phyloP scores from a whole-genome alignment of 805 yeast species.

The Yarrowia phangngaensis region DNA sequence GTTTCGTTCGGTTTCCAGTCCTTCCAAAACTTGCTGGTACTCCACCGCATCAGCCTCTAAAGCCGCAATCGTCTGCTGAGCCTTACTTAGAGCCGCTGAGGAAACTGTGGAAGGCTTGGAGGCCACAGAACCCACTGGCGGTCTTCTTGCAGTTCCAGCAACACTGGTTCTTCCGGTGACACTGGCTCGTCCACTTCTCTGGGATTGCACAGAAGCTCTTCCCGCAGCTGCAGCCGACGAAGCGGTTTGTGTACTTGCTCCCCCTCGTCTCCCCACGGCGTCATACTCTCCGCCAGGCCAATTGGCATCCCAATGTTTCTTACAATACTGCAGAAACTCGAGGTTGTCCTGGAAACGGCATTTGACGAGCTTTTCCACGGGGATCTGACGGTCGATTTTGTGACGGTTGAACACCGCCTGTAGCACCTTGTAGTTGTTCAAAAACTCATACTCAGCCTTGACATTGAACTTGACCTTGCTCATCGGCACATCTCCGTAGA shows the following conservation, averaged over 20 bases:
- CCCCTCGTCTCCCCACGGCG: slow-evolving; percentile 55
- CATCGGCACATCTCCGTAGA: slow-evolving; percentile 80
- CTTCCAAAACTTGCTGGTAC: slow-evolving; percentile 56
- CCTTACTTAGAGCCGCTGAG: slow-evolving; percentile 41
- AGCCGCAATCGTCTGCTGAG: slow-evolving; percentile 43
- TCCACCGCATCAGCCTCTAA: slow-evolving; percentile 54
- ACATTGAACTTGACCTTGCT: slow-evolving; percentile 68
- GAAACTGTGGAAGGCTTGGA: not conserved
- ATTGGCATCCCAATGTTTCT: slow-evolving; percentile 73
- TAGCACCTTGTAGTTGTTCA: slow-evolving; percentile 77
- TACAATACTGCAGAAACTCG: slow-evolving; percentile 91
- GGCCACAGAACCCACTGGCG: not conserved
- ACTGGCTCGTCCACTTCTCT: slow-evolving; percentile 1
- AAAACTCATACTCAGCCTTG: slow-evolving; percentile 66
- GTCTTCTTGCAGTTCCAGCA: not conserved
- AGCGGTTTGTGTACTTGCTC: slow-evolving; percentile 23
- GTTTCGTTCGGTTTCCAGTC: slow-evolving; percentile 72
- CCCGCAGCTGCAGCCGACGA: not conserved
- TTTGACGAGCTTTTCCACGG: slow-evolving; percentile 75
- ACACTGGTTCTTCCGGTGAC: not conserved
- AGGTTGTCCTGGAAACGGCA: slow-evolving; percentile 91
- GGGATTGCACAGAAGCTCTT: slow-evolving; percentile 1
- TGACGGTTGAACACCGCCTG: slow-evolving; percentile 77
- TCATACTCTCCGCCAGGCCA: slow-evolving; percentile 70
- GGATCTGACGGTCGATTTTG: slow-evolving; percentile 65